Evolutionary conservation across 179 eudicot genomes (phyloP).

Genomic region (Corrigiola litoralis): DNA sequence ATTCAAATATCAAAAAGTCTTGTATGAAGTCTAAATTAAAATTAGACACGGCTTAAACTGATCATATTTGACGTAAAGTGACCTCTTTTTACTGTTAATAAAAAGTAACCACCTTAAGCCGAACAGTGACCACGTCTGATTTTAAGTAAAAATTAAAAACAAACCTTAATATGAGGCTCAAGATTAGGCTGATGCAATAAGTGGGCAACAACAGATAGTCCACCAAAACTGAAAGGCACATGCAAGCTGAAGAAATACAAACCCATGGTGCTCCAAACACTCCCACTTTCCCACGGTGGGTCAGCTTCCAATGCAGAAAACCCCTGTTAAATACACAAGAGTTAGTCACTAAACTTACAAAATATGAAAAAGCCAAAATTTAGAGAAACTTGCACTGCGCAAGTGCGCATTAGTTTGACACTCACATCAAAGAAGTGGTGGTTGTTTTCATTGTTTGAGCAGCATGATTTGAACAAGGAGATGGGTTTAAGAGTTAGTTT

Average conservation of each 20-base stretch:
- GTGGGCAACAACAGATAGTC: slow-evolving; percentile 54
- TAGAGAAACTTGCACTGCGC: background rate
- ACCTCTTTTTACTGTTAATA: no score
- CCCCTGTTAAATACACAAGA: slow-evolving; percentile 27
- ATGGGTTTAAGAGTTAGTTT: slow-evolving; percentile 7
- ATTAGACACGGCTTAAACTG: no score
- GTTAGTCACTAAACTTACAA: background rate
- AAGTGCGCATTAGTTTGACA: background rate
- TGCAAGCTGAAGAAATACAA: slow-evolving; percentile 81
- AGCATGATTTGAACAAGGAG: slow-evolving; percentile 6
- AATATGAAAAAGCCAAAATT: background rate
- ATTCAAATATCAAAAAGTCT: no score
- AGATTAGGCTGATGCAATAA: slow-evolving; percentile 51
- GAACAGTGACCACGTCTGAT: background rate
- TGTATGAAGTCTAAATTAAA: no score
- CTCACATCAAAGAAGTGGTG: slow-evolving; percentile 16
- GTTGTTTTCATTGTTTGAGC: slow-evolving; percentile 19
- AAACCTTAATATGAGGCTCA: slow-evolving; percentile 60
- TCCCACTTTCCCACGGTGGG: slow-evolving; percentile 56
- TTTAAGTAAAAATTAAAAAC: background rate
- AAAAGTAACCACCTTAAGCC: no score
- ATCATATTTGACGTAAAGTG: no score
- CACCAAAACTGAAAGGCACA: slow-evolving; percentile 84
- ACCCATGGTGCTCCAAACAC: slow-evolving; percentile 65
- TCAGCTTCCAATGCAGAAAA: slow-evolving; percentile 59